Evolutionary conservation across 306 rosid species (phyloP).

Genomic region (Gastrolobium villosum): DNA sequence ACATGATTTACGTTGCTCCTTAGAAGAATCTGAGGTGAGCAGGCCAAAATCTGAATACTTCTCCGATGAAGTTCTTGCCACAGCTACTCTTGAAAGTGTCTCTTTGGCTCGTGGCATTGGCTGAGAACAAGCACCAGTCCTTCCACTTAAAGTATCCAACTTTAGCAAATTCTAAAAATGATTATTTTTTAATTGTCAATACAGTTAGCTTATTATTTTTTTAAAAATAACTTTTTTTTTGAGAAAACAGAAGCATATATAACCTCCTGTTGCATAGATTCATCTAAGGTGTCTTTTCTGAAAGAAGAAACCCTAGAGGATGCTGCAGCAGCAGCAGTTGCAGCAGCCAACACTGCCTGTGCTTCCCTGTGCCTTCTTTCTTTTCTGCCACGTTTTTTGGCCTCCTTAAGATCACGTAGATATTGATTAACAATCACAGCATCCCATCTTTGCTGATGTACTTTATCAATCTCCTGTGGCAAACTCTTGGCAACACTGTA

Average conservation of each 20-base stretch:
- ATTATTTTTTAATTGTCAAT: conserved; percentile 32
- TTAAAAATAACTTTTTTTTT: no score
- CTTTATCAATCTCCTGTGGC: conserved; percentile 77
- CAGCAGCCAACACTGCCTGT: conserved; percentile 98
- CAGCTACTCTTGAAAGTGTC: conserved; percentile 79
- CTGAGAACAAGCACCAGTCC: conserved; percentile 71
- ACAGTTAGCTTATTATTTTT: neutral
- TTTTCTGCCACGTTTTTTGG: conserved; percentile 95
- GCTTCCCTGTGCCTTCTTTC: conserved; percentile 97
- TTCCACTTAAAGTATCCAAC: conserved; percentile 59
- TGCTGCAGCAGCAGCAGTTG: conserved; percentile 98
- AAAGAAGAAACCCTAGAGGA: conserved; percentile 89
- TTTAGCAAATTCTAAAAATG: conserved; percentile 64
- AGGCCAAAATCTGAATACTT: conserved; percentile 69
- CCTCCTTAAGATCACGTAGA: conserved; percentile 86
- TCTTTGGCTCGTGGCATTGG: conserved; percentile 87
- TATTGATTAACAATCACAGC: conserved; percentile 85
- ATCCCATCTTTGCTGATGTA: conserved; percentile 83
- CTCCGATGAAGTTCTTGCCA: conserved; percentile 71
- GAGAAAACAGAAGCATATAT: conserved; percentile 25
- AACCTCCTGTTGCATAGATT: conserved; percentile 81
- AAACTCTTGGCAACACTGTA: conserved; percentile 69
- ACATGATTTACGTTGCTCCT: conserved; percentile 87
- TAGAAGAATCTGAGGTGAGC: conserved; percentile 66
- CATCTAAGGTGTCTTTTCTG: conserved; percentile 86